Conservation (phyloP, 108 stramenopile species). For the Fragilaria crotonensis region DNA sequence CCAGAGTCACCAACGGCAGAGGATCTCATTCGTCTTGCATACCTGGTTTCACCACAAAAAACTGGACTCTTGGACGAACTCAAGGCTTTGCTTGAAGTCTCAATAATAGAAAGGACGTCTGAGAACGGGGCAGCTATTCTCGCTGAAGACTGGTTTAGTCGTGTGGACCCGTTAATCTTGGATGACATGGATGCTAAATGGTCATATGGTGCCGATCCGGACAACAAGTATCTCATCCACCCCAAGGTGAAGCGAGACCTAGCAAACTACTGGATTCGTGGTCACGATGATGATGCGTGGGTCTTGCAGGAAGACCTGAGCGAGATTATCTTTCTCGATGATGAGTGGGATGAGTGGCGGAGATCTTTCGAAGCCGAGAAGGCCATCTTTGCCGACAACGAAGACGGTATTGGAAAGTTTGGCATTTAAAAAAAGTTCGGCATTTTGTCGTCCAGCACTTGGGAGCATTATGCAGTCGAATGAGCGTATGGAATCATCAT, state of each 20-base stretch:
- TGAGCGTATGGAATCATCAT: too few relatives aligned
- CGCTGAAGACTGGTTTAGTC: conserved; percentile 44
- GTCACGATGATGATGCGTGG: conserved; percentile 22
- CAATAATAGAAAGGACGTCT: neutral
- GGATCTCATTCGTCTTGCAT: conserved; percentile 33
- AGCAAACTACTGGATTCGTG: conserved; percentile 31
- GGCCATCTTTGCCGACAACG: conserved; percentile 23
- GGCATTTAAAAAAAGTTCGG: conserved; percentile 33
- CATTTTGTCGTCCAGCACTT: too few relatives aligned
- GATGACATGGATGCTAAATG: conserved; percentile 56
- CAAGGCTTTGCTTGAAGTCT: conserved; percentile 38
- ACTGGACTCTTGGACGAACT: conserved; percentile 70
- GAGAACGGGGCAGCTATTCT: conserved; percentile 27
- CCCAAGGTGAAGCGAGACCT: conserved; percentile 24
- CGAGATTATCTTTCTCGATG: conserved; percentile 50
- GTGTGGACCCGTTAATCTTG: conserved; percentile 50
- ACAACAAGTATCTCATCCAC: conserved; percentile 34
- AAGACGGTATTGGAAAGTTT: conserved; percentile 62
- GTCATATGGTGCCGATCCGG: conserved; percentile 39
- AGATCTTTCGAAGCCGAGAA: conserved; percentile 49
- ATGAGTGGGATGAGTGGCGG: conserved; percentile 54
- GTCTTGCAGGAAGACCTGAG: conserved; percentile 22
- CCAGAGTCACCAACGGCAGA: conserved; percentile 8
- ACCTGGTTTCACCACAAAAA: conserved; percentile 35
- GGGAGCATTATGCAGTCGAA: too few relatives aligned